Base-by-base conservation (phyloP, 345 rosid genomes). In the Excoecaria agallocha region DNA sequence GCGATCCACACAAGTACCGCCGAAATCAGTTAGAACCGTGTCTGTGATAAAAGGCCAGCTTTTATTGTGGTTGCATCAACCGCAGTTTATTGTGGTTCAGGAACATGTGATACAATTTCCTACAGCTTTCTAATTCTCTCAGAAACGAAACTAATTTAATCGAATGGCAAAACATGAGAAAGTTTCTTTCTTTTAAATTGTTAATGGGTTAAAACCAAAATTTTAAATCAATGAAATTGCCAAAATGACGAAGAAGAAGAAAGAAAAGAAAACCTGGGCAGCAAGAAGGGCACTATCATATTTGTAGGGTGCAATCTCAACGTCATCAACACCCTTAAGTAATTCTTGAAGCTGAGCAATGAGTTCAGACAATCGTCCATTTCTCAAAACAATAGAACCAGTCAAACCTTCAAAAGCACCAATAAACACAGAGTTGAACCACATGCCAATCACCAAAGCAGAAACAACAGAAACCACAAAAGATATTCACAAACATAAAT, bases 301-400 rank as follows among this genome's bases (percentile, higher is more conserved):
- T 79, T 85, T 92, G 78, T 82, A 85, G 48, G 90, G 80, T 8
- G 84, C 78, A 74, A 85, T 79, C 73, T 86, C 86, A 51, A 80
- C 85, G 67, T 87, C 89, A 82, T 88, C 84, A 10, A 88, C 93
- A 1, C 93, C 93, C 71, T 86, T 82, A 45, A 94, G 92, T 75
- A 94, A 79, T 37, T 94, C 90, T 61, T 90, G 90, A 81, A 92
- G 95, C 91, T 92, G 95, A 8, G 83, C 82, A 72, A 92, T 84
- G 30, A 94, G 76, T 68, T 94, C 98, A 61, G 97, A 87, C 70
- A 94, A 78, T 66, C 83, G 82, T 75, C 92, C 96, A 74, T 89
- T 89, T 82, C 85, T 86, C 76, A 93, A 73, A 56, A 93, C 74
- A 62, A 93, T 83, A 3, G 97, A 89, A 73, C 97, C 87, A 63